Evolutionary conservation across 2,329 filamentous ascomycete species (phyloP), one percentile per base, ranked within the genome.

Genomic region (Lecanosticta acicola): DNA sequence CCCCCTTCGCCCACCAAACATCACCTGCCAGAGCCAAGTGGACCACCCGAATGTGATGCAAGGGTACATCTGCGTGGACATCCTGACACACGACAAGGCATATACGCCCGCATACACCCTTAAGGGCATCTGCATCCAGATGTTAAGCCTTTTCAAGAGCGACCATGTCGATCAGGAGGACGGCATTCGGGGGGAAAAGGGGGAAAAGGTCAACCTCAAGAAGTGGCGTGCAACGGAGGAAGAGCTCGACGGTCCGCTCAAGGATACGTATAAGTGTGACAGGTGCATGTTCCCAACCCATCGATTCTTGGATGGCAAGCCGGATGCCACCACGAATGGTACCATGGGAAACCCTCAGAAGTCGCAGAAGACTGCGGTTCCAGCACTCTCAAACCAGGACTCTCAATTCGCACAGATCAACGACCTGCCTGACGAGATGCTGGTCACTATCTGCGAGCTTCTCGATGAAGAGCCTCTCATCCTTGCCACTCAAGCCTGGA

Each of bases 91-190:
- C 11, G 42, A 35, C 14, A 46, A 51, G 14, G 52, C 40, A 8
- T 57, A 55, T 33, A 58, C 51, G 3, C 49, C 55, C 10, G 55
- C 54, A 3, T 59, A 59, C 38, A 58, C 54, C 1, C 47, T 59
- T 11, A 55, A 56, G 32, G 47, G 51, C 21, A 54, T 59, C 36
- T 58, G 52, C 44, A 58, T 58, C 14, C 55, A 59, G 50, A 44
- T 59, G 19, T 45, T 59, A 14, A 50, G 41, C 37, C 57, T 58
- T 45, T 58, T 57, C 41, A 39, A 46, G 20, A 49, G 44, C 11
- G 56, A 55, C 32, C 45, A 41, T 10, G 45, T 58, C 36, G 54
- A 58, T 40, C 55, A 59, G 46, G 52, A 53, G 10, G 19, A 53
- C 14, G 51, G n/a, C n/a, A n/a, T n/a, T n/a, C n/a, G n/a, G n/a